A percentile compares a stretch with the other conserved stretches of the same genome.
Evolutionary conservation across 1,284 basidiomycete genomes (phyloP).

Genomic region (Amylostereum areolatum): DNA sequence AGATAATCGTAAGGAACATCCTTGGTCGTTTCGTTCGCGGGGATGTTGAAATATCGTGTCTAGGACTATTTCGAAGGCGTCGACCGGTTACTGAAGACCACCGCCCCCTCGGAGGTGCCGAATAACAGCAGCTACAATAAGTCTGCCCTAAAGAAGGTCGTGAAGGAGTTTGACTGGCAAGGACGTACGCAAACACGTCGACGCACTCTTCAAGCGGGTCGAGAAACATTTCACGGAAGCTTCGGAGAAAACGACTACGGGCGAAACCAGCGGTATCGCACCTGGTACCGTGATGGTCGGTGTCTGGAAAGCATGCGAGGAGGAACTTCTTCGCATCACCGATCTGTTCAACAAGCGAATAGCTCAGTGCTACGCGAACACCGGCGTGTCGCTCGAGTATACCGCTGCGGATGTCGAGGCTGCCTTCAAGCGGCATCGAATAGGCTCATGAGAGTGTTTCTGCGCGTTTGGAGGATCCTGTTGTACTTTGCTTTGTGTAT

Average conservation of each 20-base stretch:
- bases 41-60: background rate
- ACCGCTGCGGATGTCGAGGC: conserved; percentile 69
- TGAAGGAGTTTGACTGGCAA: conserved; percentile 85
- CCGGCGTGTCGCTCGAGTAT: conserved; percentile 70
- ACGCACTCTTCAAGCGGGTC: conserved; percentile 84
- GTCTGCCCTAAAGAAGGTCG: conserved; percentile 73
- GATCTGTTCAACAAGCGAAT: conserved; percentile 66
- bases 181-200: conserved; percentile 84
- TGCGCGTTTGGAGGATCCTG: no score
- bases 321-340: conserved; percentile 70
- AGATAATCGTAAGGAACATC: conserved; percentile 68
- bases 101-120: conserved; percentile 74
- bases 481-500: no score
- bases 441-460: conserved; percentile 27
- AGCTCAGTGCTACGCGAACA: conserved; percentile 71
- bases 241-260: conserved; percentile 57
- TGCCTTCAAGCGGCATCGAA: conserved; percentile 65
- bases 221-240: conserved; percentile 93
- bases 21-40: background rate
- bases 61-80: conserved; percentile 95
- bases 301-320: conserved; percentile 87
- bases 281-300: conserved; percentile 69
- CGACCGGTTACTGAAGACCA: conserved; percentile 79
- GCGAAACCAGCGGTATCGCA: conserved; percentile 50
- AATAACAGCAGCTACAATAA: conserved; percentile 77